Percentiles rank a stretch among this genome's conserved stretches.
Conservation (phyloP, 176 grass and related monocot species). For the Ensete ventricosum region DNA sequence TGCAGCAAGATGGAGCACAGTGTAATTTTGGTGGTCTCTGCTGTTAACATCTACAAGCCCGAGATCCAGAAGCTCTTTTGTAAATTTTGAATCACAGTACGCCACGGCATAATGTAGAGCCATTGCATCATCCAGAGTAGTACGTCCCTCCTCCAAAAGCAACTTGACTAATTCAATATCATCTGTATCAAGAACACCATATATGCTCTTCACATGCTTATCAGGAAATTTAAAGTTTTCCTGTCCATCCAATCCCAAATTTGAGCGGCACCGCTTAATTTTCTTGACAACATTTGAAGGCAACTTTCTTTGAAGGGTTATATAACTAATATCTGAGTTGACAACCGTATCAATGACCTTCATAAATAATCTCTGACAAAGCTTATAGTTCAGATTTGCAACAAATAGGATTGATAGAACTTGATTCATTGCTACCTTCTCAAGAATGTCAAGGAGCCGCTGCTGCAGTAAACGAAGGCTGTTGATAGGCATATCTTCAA, state of each 20-base stretch:
- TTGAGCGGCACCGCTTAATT: neutral
- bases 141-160: conserved; percentile 12
- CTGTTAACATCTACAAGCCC: conserved; percentile 7
- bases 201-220: conserved; percentile 4
- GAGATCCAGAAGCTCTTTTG: conserved; percentile 15
- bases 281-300: neutral
- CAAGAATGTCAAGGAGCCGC: conserved; percentile 10
- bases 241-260: neutral
- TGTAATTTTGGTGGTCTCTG: neutral
- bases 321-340: no score
- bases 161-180: conserved; percentile 14
- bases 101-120: conserved; percentile 14
- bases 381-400: neutral
- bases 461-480: conserved; percentile 7
- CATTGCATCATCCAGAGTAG: conserved; percentile 2
- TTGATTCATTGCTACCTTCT: neutral
- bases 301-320: neutral
- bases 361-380: neutral
- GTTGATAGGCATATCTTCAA: neutral
- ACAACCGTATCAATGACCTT: no score
- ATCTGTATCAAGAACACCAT: conserved; percentile 12
- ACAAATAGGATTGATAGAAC: neutral
- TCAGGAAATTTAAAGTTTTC: neutral
- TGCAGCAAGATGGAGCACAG: conserved; percentile 10
- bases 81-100: conserved; percentile 13